Evolutionary conservation across 2,329 filamentous ascomycete species (phyloP).

Genomic region (Pseudogymnoascus sp.): DNA sequence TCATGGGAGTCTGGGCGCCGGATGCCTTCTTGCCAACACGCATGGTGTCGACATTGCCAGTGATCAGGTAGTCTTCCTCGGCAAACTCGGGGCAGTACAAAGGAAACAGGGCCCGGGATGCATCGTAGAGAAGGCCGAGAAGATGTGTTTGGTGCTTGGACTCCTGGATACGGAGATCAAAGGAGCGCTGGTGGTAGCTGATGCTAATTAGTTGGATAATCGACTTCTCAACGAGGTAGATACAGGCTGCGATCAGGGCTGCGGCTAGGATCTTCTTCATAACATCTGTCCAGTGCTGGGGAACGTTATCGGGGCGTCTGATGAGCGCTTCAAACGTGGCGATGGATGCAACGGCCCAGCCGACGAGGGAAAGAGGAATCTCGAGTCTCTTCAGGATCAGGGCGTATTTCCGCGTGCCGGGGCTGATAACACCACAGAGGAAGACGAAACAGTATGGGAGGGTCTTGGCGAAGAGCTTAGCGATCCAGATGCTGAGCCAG

Average conservation of each 20-base stretch:
- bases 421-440: constrained; percentile 60
- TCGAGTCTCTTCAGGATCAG: constrained; percentile 56
- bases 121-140: constrained; percentile 79
- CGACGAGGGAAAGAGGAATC: constrained; percentile 59
- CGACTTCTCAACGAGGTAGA: constrained; percentile 69
- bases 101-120: constrained; percentile 80
- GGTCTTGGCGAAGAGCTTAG: constrained; percentile 55
- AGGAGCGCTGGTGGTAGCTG: constrained; percentile 77
- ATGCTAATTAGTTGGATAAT: constrained; percentile 78
- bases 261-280: constrained; percentile 60
- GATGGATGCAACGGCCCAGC: constrained; percentile 58
- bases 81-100: constrained; percentile 85
- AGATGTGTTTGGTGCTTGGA: constrained; percentile 82
- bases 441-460: constrained; percentile 59
- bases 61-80: constrained; percentile 88
- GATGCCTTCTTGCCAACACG: constrained; percentile 35
- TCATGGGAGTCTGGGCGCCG: constrained; percentile 68
- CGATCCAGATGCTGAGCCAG: constrained; percentile 60
- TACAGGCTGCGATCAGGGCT: constrained; percentile 57
- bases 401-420: constrained; percentile 63
- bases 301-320: constrained; percentile 17
- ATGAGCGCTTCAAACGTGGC: constrained; percentile 55
- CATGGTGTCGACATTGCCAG: constrained; percentile 65
- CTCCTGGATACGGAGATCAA: constrained; percentile 73
- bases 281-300: constrained; percentile 43